These are phyloP conservation scores for Jacaranda copaia DNA, from an alignment of 257 asterid species.

Conservation along the genomic window DNA sequence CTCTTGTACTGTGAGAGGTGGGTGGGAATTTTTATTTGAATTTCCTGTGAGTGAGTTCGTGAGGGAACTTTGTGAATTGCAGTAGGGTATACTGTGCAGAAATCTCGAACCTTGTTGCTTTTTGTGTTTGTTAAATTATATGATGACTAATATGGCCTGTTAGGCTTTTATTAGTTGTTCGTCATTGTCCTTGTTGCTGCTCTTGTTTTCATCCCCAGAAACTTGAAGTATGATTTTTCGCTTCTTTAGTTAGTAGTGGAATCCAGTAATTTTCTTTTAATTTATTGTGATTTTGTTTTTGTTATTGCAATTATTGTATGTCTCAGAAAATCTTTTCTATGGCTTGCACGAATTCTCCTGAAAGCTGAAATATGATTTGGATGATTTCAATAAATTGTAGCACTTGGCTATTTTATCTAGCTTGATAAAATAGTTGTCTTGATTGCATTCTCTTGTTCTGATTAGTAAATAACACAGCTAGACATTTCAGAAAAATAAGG, in stretches of 20 bases:
- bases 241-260: not conserved
- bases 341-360: not conserved
- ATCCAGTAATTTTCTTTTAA: not conserved
- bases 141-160: not conserved
- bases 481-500: not conserved
- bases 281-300: not conserved
- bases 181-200: not conserved
- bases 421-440: not conserved
- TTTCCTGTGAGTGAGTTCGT: not conserved
- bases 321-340: not conserved
- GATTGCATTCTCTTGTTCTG: not conserved
- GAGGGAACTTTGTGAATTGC: conserved; percentile 13
- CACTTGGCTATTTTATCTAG: not conserved
- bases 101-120: not conserved
- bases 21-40: not conserved
- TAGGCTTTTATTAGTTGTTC: conserved; percentile 17
- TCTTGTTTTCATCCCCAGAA: not conserved
- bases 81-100: conserved; percentile 8
- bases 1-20: not conserved
- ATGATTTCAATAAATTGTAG: not conserved
- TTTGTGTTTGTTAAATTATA: conserved; percentile 1
- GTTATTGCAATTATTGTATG: not conserved
- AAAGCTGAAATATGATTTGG: not conserved
- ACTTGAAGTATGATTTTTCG: conserved; percentile 6
- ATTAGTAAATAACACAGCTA: not conserved